Base-by-base conservation (phyloP, 2,329 filamentous ascomycete species). In the Nectriaceae sp. region DNA sequence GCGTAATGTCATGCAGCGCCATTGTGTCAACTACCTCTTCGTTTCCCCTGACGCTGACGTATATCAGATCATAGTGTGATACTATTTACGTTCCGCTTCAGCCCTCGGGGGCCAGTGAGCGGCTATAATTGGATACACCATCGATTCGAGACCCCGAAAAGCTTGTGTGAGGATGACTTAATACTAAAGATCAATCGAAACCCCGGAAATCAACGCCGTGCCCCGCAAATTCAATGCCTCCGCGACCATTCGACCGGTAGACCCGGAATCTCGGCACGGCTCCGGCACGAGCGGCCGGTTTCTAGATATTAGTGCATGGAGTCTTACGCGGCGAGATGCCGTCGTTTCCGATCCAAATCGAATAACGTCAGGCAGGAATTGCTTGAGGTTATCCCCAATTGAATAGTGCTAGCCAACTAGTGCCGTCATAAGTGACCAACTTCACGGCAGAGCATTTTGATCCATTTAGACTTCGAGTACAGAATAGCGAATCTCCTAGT, bases 191-290 rank as follows among this genome's bases (percentile, higher is more conserved):
- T 8, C 33, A 37, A 20, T n/a, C n/a, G n/a, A 29, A 6, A n/a
- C 33, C 13, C 13, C 33, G 33, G 8, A 26, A 24, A 26, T 8
- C 33, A 37, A 20, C 21, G 44, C 44, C 47, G 40, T 35, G 44
- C 19, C 33, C 18, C 21, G 31, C 47, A 33, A 46, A 42, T 42
- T 24, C 39, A 20, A 18, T 11, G 10, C 11, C 16, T 21, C 19
- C 19, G 16, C 33, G n/a, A 19, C 19, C 21, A 41, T 18, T 22
- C 26, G 16, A 33, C 33, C 11, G 26, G 22, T 37, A 24, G 40
- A 37, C 29, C 29, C 47, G 47, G 47, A 19, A 50, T 36, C 24
- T 50, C 47, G 47, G 47, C 47, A 50, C 44, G 16, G 26, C 29
- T 15, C 21, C 35, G 38, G 16, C 29, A 39, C 35, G 19, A 26